Evolutionary conservation across 495 filamentous ascomycete genomes (phyloP), one percentile per base, ranked within the genome.

Genomic region (Astrothelium macrocarpum): DNA sequence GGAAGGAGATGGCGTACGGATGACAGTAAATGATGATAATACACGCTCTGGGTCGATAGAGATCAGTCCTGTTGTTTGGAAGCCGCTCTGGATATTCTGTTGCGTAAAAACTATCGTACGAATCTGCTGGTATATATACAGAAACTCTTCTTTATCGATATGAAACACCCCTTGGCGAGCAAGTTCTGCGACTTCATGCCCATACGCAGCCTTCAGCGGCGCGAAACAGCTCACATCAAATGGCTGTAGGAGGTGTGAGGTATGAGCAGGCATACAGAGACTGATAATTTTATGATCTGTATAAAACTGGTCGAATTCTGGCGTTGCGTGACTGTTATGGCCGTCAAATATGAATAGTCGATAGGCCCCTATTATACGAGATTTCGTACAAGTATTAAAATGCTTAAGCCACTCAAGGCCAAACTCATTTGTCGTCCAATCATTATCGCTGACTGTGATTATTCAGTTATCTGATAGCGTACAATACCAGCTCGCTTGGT

Each of bases 341-440:
- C 73, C 71, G 61, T 75, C 64, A 32, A 75, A 62, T 34, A 77
- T 68, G 16, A 77, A 43, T 20, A 77, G 64, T 28, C 66, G 62
- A 65, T 75, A 69, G 59, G 45, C 53, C 32, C 68, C 69, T 31
- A 60, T 65, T 61, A 42, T 69, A 43, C 59, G 65, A 39, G 34
- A 11, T 16, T 53, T 28, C 31, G 68, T 75, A 73, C 65, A 61
- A n/a, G 53, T 36, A 23, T 72, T 60, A 53, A 71, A 73, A 59
- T 71, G 60, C 46, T 62, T 23, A 46, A 67, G 59, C 70, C 63
- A 71, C 32, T 65, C 64, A 62, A 68, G 29, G n/a, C 65, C 65
- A 56, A 65, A 31, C 59, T 71, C 39, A 70, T 73, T 64, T 59
- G 66, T 71, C 36, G 67, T 73, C 66, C 65, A 72, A 60, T 65